A percentile compares a stretch with the other conserved stretches of the same genome.
These are phyloP conservation scores for Theileria parva DNA, from an alignment of 169 alveolate genomes.

Conservation along the genomic window DNA sequence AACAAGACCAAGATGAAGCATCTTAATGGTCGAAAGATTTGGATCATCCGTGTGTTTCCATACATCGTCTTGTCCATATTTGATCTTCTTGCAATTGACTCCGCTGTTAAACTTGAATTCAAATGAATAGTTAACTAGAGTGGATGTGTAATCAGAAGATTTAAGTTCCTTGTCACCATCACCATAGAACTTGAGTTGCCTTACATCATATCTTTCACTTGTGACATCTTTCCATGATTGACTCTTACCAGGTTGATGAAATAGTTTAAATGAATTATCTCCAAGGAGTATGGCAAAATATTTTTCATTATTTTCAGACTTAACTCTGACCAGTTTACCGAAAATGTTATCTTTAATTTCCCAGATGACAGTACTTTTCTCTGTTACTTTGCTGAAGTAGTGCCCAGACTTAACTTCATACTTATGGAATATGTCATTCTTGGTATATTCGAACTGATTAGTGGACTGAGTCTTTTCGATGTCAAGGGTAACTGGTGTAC, in stretches of 20 bases:
- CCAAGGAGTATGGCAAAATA: neutral
- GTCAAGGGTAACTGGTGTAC: neutral
- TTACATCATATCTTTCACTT: neutral
- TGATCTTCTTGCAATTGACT: too few relatives aligned
- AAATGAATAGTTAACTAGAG: neutral
- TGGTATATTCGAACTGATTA: neutral
- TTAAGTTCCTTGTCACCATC: neutral
- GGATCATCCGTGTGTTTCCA: too few relatives aligned
- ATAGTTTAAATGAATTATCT: too few relatives aligned
- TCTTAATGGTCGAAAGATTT: too few relatives aligned
- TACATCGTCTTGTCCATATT: too few relatives aligned
- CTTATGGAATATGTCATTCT: too few relatives aligned
- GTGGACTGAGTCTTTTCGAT: neutral
- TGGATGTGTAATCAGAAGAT: neutral
- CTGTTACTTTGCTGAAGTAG: neutral
- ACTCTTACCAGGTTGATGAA: neutral
- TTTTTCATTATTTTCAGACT: too few relatives aligned
- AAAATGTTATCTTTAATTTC: neutral
- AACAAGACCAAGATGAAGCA: too few relatives aligned
- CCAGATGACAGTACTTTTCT: neutral
- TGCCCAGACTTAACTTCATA: neutral
- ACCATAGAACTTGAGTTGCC: neutral
- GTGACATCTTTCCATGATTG: neutral
- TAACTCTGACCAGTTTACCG: neutral
- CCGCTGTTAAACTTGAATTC: neutral